These are phyloP conservation scores for Malassezia caprae DNA, from an alignment of 1,284 basidiomycete species.

Conservation along the genomic window DNA sequence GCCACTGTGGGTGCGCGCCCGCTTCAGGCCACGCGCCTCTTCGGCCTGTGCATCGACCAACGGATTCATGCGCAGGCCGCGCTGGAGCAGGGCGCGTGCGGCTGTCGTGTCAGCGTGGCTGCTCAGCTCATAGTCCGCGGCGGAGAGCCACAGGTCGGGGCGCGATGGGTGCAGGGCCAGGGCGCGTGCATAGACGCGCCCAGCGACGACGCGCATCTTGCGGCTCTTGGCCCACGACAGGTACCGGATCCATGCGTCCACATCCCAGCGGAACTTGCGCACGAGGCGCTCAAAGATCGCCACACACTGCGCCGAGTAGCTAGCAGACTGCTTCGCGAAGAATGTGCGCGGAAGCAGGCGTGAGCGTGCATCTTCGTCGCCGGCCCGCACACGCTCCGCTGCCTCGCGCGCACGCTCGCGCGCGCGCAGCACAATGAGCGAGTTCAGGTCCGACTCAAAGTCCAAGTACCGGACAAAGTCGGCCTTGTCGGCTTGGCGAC, in stretches of 20 bases:
- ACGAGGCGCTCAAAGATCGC: conserved; percentile 83
- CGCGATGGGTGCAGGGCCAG: conserved; percentile 73
- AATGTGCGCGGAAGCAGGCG: conserved; percentile 25
- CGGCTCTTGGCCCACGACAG: conserved; percentile 70
- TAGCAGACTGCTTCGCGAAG: conserved; percentile 25
- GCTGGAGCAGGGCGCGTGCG: conserved; percentile 71
- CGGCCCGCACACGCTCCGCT: background rate
- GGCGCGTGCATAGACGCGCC: conserved; percentile 57
- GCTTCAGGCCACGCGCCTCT: conserved; percentile 2
- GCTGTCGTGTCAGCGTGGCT: conserved; percentile 63
- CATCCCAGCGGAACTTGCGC: conserved; percentile 75
- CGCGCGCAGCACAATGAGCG: conserved; percentile 26
- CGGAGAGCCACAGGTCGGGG: conserved; percentile 70
- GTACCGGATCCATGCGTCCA: conserved; percentile 79
- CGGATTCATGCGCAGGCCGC: conserved; percentile 59
- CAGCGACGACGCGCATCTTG: conserved; percentile 68
- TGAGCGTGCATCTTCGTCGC: conserved; percentile 9
- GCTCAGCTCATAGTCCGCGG: conserved; percentile 72
- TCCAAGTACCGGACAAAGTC: conserved; percentile 85
- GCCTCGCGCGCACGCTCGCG: conserved; percentile 18
- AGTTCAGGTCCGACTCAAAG: conserved; percentile 64
- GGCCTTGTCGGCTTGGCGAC: conserved; percentile 69
- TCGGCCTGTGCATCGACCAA: conserved; percentile 10
- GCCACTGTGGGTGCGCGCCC: conserved; percentile 4
- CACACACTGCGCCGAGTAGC: conserved; percentile 60